Evolutionary conservation across 257 asterid genomes (phyloP).

Genomic region (Solanum chiquidenum): DNA sequence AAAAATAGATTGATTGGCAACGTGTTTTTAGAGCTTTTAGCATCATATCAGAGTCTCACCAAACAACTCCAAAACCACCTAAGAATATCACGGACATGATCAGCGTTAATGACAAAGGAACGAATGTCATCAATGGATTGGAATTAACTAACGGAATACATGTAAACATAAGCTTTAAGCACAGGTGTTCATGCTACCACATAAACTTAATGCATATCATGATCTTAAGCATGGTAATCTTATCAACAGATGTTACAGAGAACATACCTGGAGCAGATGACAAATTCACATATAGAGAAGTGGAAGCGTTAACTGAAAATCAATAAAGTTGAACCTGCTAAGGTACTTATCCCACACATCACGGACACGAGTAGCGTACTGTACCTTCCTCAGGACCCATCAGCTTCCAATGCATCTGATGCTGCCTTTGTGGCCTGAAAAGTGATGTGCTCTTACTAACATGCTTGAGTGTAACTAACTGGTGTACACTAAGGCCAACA

Average conservation of each 20-base stretch:
- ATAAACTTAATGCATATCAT: too few relatives aligned
- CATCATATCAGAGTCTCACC: background rate
- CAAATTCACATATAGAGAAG: too few relatives aligned
- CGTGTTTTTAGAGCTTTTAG: too few relatives aligned
- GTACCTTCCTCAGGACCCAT: slow-evolving; percentile 76
- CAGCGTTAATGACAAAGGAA: background rate
- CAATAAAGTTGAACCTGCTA: slow-evolving; percentile 34
- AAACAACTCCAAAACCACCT: too few relatives aligned
- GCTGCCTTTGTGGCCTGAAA: slow-evolving; percentile 96
- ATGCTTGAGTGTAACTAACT: background rate
- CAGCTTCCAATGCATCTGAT: slow-evolving; percentile 88
- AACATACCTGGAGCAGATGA: background rate
- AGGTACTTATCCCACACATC: slow-evolving; percentile 92
- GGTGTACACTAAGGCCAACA: background rate
- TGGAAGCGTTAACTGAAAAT: background rate
- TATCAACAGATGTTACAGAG: background rate
- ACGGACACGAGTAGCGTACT: slow-evolving; percentile 20
- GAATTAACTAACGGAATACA: too few relatives aligned
- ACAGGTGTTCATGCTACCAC: too few relatives aligned
- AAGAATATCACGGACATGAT: too few relatives aligned
- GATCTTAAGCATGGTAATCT: background rate
- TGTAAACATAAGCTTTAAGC: background rate
- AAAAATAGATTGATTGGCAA: background rate
- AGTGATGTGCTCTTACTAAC: background rate
- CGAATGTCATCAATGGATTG: background rate